These are phyloP conservation scores for Sphaerobolus stellatus DNA, from an alignment of 1,284 basidiomycete genomes.

Conservation along the genomic window DNA sequence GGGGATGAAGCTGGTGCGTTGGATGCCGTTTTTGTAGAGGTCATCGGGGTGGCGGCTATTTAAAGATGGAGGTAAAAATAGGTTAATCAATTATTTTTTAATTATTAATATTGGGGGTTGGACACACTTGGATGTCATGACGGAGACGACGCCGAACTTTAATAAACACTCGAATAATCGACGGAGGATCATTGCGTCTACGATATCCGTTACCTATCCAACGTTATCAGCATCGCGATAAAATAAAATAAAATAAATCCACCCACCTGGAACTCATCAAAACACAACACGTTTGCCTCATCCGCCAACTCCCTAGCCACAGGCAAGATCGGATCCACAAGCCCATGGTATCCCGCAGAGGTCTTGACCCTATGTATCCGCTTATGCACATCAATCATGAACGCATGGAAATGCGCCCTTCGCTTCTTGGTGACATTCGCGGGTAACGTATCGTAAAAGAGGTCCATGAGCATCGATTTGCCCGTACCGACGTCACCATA, in stretches of 20 bases:
- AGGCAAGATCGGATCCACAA: constrained; percentile 82
- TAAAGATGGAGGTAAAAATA: constrained; percentile 1
- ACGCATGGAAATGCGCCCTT: constrained; percentile 94
- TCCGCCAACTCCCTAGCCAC: constrained; percentile 88
- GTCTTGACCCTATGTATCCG: constrained; percentile 81
- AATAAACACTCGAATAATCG: constrained; percentile 84
- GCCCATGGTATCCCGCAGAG: constrained; percentile 60
- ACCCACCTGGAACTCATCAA: constrained; percentile 95
- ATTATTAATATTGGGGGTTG: background rate
- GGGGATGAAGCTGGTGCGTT: constrained; percentile 94
- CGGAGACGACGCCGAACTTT: constrained; percentile 87
- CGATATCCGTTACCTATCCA: constrained; percentile 90
- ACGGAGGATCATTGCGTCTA: constrained; percentile 97
- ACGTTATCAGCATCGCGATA: background rate
- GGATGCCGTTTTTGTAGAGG: constrained; percentile 98
- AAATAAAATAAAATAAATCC: background rate
- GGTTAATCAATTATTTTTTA: background rate
- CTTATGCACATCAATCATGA: constrained; percentile 99
- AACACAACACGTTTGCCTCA: constrained; percentile 86
- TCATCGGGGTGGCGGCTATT: constrained; percentile 95
- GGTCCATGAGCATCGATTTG: constrained; percentile 99
- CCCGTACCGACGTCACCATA: constrained; percentile 97
- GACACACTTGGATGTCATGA: constrained; percentile 95
- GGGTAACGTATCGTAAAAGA: constrained; percentile 92
- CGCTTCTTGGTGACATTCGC: constrained; percentile 72